These are phyloP conservation scores for Ustilago xerochloae DNA, from an alignment of 1,284 basidiomycete species.

Conservation along the genomic window DNA sequence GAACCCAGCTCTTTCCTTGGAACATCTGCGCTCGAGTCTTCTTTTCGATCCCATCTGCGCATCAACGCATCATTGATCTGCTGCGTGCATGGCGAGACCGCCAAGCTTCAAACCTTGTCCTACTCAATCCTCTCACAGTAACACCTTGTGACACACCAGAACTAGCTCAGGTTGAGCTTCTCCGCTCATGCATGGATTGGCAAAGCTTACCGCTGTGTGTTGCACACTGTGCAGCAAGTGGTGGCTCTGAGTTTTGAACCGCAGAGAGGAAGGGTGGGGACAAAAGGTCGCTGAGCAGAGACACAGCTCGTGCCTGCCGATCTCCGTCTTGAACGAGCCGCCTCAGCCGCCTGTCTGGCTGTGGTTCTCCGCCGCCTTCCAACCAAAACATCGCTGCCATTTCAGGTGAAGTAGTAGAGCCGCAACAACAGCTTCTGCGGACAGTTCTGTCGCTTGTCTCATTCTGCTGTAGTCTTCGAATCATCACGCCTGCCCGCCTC, in stretches of 20 bases:
- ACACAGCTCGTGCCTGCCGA: slow-evolving; percentile 12
- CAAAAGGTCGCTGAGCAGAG: neutral
- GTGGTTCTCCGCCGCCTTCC: too few species aligned
- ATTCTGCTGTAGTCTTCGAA: slow-evolving; percentile 3
- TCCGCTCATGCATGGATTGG: neutral
- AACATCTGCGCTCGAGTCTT: neutral
- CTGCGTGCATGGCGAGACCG: neutral
- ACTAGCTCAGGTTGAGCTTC: neutral
- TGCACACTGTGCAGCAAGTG: neutral
- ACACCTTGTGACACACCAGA: slow-evolving; percentile 1
- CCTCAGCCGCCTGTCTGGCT: slow-evolving; percentile 1
- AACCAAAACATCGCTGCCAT: slow-evolving; percentile 5
- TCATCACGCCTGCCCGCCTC: slow-evolving; percentile 1
- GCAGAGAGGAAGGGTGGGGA: neutral
- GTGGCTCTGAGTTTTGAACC: slow-evolving; percentile 1
- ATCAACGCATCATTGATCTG: slow-evolving; percentile 3
- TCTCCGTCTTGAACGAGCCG: neutral
- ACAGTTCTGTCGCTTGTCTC: neutral
- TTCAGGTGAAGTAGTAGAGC: neutral
- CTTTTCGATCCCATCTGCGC: neutral
- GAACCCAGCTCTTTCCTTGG: neutral
- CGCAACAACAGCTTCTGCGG: neutral
- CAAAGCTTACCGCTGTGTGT: neutral
- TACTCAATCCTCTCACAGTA: neutral
- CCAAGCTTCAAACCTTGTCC: neutral